phyloP scores from a whole-genome alignment of 1,139 yeast genomes.

The Barnettozyma hawaiiensis region DNA sequence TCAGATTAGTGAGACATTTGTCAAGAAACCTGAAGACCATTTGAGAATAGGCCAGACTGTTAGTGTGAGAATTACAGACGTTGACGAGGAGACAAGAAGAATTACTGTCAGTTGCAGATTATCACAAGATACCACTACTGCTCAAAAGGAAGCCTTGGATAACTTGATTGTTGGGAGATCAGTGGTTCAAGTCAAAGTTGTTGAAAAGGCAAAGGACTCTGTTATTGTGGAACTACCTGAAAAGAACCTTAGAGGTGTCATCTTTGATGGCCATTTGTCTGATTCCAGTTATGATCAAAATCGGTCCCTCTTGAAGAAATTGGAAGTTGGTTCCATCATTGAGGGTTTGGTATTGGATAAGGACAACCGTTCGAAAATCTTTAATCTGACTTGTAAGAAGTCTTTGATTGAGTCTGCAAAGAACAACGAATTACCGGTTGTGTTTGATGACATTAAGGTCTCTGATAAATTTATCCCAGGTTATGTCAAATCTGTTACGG shows the following conservation, averaged over 20 bases:
- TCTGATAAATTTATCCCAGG: conserved; percentile 57
- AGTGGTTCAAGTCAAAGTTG: conserved; percentile 54
- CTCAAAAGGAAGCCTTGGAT: conserved; percentile 45
- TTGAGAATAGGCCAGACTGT: conserved; percentile 84
- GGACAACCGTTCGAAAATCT: conserved; percentile 53
- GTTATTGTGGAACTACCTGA: conserved; percentile 59
- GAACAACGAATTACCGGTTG: conserved; percentile 47
- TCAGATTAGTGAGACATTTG: conserved; percentile 88
- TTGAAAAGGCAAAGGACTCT: conserved; percentile 72
- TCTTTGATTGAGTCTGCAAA: conserved; percentile 65
- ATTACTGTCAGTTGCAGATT: conserved; percentile 72
- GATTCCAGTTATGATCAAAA: conserved; percentile 73
- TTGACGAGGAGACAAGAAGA: conserved; percentile 50
- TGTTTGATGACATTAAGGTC: conserved; percentile 51
- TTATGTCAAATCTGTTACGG: conserved; percentile 70
- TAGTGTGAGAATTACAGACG: conserved; percentile 55
- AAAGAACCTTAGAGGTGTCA: conserved; percentile 59
- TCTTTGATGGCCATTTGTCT: conserved; percentile 68
- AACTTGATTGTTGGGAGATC: conserved; percentile 56
- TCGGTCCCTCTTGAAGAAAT: conserved; percentile 53
- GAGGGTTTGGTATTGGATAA: conserved; percentile 64
- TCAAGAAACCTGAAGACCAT: conserved; percentile 70
- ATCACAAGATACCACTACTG: conserved; percentile 45
- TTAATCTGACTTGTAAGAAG: conserved; percentile 59
- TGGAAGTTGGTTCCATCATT: conserved; percentile 54